These are phyloP conservation scores for Septoria petroselini DNA, from an alignment of 2,329 filamentous ascomycete genomes.

Conservation along the genomic window DNA sequence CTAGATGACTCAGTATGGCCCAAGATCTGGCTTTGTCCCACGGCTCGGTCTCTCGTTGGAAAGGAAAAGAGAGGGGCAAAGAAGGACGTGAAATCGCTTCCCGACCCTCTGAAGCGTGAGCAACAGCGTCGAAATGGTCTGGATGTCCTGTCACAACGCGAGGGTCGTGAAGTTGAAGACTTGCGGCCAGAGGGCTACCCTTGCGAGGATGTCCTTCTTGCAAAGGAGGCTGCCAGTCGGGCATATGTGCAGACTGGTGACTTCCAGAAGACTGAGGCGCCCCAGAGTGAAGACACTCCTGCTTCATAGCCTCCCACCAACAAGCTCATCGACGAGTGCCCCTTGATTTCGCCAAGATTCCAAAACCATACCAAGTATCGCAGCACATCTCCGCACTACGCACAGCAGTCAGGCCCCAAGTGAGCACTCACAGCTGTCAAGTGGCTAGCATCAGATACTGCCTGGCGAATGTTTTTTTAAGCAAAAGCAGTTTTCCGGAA, in stretches of 20 bases:
- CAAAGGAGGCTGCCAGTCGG: slow-evolving; percentile 15
- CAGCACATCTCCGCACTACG: too few relatives aligned
- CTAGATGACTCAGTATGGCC: slow-evolving; percentile 55
- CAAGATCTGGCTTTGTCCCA: slow-evolving; percentile 62
- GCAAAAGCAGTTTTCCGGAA: too few relatives aligned
- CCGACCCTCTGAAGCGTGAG: slow-evolving; percentile 34
- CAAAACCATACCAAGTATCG: too few relatives aligned
- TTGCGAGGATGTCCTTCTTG: slow-evolving; percentile 20
- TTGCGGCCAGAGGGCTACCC: slow-evolving; percentile 33
- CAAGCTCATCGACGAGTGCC: too few relatives aligned
- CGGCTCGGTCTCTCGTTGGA: slow-evolving; percentile 63
- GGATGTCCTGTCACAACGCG: slow-evolving; percentile 30
- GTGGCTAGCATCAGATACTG: too few relatives aligned
- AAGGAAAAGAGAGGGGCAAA: slow-evolving; percentile 53
- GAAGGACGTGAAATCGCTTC: slow-evolving; percentile 32
- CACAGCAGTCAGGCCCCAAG: too few relatives aligned
- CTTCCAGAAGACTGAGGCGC: background rate
- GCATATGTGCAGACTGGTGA: background rate
- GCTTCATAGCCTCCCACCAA: too few relatives aligned
- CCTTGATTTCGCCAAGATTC: too few relatives aligned
- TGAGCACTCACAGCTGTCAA: too few relatives aligned
- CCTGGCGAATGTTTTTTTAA: too few relatives aligned
- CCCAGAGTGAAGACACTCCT: background rate
- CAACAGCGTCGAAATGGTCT: slow-evolving; percentile 35
- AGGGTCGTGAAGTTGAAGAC: slow-evolving; percentile 33